Percentiles rank a stretch among this genome's conserved stretches.
phyloP scores from a whole-genome alignment of 768 basidiomycete genomes.

The Mycena kentingensis region DNA sequence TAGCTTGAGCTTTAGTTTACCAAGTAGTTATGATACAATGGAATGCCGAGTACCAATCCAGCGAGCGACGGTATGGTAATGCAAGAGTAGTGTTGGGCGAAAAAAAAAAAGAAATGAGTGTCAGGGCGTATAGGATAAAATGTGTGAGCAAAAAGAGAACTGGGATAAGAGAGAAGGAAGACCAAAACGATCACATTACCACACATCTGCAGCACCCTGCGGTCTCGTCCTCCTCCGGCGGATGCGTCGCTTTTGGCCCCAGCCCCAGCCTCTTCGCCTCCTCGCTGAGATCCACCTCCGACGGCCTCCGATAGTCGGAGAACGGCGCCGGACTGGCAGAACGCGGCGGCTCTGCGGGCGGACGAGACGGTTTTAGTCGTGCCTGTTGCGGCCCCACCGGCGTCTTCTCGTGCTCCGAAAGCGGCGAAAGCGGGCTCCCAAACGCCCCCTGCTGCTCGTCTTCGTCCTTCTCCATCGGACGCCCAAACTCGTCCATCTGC shows the following conservation, averaged over 20 bases:
- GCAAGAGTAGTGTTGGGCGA: too few relatives aligned
- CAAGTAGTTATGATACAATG: too few relatives aligned
- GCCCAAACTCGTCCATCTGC: slow-evolving; percentile 70
- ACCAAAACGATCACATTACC: slow-evolving; percentile 64
- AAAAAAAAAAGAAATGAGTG: too few relatives aligned
- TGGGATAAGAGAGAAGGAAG: too few relatives aligned
- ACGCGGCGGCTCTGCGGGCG: slow-evolving; percentile 40
- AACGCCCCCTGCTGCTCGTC: slow-evolving; percentile 19
- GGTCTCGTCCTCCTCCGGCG: slow-evolving; percentile 50
- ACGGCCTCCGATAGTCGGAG: slow-evolving; percentile 48
- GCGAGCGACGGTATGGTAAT: too few relatives aligned
- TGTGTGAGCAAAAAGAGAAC: too few relatives aligned
- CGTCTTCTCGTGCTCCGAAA: slow-evolving; percentile 27
- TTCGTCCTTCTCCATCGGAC: slow-evolving; percentile 27
- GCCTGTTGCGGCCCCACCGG: slow-evolving; percentile 21
- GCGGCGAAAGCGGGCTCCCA: slow-evolving; percentile 16
- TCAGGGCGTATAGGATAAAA: too few relatives aligned
- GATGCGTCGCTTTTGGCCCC: slow-evolving; percentile 33
- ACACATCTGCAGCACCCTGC: slow-evolving; percentile 81
- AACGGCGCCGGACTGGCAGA: slow-evolving; percentile 59
- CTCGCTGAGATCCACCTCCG: slow-evolving; percentile 13
- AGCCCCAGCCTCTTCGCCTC: slow-evolving; percentile 32
- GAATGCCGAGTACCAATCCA: too few relatives aligned
- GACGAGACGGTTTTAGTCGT: slow-evolving; percentile 29
- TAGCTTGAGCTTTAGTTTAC: background rate